A percentile compares a stretch with the other conserved stretches of the same genome.
Conservation (phyloP, 768 basidiomycete species). For the Phanerodontia chrysosporium region DNA sequence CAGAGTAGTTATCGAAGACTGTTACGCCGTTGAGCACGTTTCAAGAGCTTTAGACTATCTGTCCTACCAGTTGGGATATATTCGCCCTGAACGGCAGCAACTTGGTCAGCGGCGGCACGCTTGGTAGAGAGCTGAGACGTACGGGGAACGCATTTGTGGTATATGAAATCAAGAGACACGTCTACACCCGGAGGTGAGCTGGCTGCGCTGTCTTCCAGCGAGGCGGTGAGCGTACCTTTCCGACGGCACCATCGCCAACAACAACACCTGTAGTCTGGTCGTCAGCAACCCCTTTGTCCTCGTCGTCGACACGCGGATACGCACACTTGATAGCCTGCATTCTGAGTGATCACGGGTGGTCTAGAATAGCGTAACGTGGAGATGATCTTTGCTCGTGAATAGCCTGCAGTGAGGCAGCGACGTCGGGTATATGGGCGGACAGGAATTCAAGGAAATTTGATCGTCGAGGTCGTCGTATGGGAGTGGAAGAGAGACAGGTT, state of each 20-base stretch:
- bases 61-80: constrained; percentile 87
- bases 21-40: too few species aligned
- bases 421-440: not conserved
- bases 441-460: not conserved
- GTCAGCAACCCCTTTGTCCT: constrained; percentile 20
- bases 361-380: constrained; percentile 16
- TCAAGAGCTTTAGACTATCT: too few species aligned
- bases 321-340: constrained; percentile 94
- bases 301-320: constrained; percentile 22
- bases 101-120: constrained; percentile 13
- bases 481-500: constrained; percentile 6
- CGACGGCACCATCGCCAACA: constrained; percentile 97
- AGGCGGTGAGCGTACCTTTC: constrained; percentile 61
- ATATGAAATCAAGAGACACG: constrained; percentile 98
- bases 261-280: constrained; percentile 73
- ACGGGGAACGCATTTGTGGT: constrained; percentile 98
- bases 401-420: constrained; percentile 6
- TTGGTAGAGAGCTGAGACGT: constrained; percentile 30
- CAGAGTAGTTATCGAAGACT: constrained; percentile 99
- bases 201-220: constrained; percentile 11
- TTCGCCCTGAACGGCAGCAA: constrained; percentile 61
- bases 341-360: constrained; percentile 24
- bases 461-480: constrained; percentile 8
- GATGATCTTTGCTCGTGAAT: constrained; percentile 12
- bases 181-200: constrained; percentile 47